Evolutionary conservation across 768 basidiomycete genomes (phyloP), one percentile per base, ranked within the genome.

Genomic region (Dacryopinax spathularia): DNA sequence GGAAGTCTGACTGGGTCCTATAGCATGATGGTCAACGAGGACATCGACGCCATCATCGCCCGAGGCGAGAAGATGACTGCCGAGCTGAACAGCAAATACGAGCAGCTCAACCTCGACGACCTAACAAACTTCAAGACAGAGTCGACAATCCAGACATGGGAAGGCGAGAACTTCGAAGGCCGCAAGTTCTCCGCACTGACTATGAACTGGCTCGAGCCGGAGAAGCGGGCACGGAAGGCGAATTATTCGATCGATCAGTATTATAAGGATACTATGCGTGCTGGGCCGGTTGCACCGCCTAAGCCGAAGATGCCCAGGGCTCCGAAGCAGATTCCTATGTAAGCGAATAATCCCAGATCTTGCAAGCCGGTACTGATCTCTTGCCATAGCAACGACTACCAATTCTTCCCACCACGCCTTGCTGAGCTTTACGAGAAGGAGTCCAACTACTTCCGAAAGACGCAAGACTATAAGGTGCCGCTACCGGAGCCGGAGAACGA

Each of bases 51-150:
- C 2, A 94, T 99, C 75, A 97, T 99, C 67, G 80, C 82, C 1
- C 83, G 85, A 12, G 96, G 96, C 27, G 93, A 98, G 75, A 86
- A 91, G 67, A 85, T 92, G 34, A 98, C 95, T 0, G 79, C 80
- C 0, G 87, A 91, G 75, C 78, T 99, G 63, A 93, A 85, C 70
- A 86, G 80, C 76, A 96, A 95, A 74, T 99, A 96, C 70, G 92
- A 93, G 68, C 86, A 84, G 1, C 81, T 98, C 62, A 92, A 91
- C 69, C 80, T 99, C 44, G 96, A 99, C 71, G 94, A 96, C 69
- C 78, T 98, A 34, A 94, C 88, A 72, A 97, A 91, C 77, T 99
- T 98, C 82, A 95, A 96, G 75, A 86, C 90, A 7, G 93, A 97
- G 68, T 87, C 86, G 29, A 71, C 72, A 18, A 83, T 92, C 33